Conservation (phyloP, 176 grass and related monocot genomes). For the Cenchrus purpureus region DNA sequence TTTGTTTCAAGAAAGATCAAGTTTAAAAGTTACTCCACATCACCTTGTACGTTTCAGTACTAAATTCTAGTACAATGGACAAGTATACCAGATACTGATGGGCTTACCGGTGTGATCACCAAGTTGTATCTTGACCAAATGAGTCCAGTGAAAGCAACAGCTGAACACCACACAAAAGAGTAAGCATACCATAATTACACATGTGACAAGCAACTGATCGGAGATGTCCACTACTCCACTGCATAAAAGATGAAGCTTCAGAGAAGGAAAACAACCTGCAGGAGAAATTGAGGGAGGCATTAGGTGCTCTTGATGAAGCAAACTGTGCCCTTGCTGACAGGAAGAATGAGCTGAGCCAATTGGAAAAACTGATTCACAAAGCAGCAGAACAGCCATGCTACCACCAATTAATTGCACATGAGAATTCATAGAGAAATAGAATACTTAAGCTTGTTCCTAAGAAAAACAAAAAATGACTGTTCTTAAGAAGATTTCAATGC, state of each 20-base stretch:
- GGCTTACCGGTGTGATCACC: constrained; percentile 72
- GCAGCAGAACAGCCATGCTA: too few relatives aligned
- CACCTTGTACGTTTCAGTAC: not conserved
- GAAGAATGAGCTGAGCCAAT: constrained; percentile 45
- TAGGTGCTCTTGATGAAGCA: constrained; percentile 57
- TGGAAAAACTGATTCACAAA: not conserved
- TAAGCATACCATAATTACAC: constrained; percentile 23
- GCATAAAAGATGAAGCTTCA: constrained; percentile 59
- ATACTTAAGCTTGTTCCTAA: too few relatives aligned
- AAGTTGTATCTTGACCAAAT: constrained; percentile 78
- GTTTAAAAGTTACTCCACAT: not conserved
- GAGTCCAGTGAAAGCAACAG: constrained; percentile 69
- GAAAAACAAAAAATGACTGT: too few relatives aligned
- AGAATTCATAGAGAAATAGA: too few relatives aligned
- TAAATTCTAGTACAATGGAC: not conserved
- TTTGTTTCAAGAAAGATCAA: not conserved
- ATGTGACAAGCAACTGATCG: not conserved
- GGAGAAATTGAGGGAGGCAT: constrained; percentile 46
- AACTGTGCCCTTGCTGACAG: constrained; percentile 44
- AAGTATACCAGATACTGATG: not conserved
- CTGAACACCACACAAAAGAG: constrained; percentile 47
- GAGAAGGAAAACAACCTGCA: constrained; percentile 59
- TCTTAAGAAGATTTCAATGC: too few relatives aligned
- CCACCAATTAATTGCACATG: too few relatives aligned
- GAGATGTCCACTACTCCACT: not conserved